Conservation (phyloP, 1,139 yeast genomes). For the Meyerozyma athensensis region DNA sequence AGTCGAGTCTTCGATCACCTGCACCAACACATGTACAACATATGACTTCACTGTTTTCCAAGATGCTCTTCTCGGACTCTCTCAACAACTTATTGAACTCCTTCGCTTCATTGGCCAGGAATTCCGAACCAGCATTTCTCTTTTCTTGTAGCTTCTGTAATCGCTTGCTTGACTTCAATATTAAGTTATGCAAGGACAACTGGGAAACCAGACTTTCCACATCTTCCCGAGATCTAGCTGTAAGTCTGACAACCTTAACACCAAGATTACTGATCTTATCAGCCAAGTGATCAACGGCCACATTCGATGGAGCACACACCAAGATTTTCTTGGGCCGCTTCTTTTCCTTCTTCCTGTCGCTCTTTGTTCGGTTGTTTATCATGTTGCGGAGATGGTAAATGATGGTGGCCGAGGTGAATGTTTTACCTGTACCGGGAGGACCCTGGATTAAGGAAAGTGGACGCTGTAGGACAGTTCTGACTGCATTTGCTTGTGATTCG, state of each 20-base stretch:
- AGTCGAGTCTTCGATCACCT: slow-evolving; percentile 61
- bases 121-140: slow-evolving; percentile 67
- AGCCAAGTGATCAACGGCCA: slow-evolving; percentile 91
- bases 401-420: slow-evolving; percentile 89
- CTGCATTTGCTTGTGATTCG: slow-evolving; percentile 75
- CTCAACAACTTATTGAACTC: slow-evolving; percentile 38
- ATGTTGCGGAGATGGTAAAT: slow-evolving; percentile 68
- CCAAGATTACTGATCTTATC: slow-evolving; percentile 64
- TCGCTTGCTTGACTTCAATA: slow-evolving; percentile 37
- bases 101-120: slow-evolving; percentile 51
- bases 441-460: slow-evolving; percentile 91
- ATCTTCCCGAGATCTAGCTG: slow-evolving; percentile 78
- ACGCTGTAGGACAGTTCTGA: slow-evolving; percentile 60
- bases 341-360: slow-evolving; percentile 13
- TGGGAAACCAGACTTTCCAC: slow-evolving; percentile 59
- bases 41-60: slow-evolving; percentile 69
- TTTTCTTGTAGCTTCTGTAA: neutral
- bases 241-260: slow-evolving; percentile 67
- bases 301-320: slow-evolving; percentile 94
- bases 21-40: slow-evolving; percentile 95
- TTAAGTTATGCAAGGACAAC: slow-evolving; percentile 49
- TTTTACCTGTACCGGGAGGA: slow-evolving; percentile 98
- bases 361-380: slow-evolving; percentile 17
- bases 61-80: slow-evolving; percentile 44
- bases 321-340: slow-evolving; percentile 49